phyloP scores from a whole-genome alignment of 2,329 filamentous ascomycete species.

The Tolypocladium capitatum region DNA sequence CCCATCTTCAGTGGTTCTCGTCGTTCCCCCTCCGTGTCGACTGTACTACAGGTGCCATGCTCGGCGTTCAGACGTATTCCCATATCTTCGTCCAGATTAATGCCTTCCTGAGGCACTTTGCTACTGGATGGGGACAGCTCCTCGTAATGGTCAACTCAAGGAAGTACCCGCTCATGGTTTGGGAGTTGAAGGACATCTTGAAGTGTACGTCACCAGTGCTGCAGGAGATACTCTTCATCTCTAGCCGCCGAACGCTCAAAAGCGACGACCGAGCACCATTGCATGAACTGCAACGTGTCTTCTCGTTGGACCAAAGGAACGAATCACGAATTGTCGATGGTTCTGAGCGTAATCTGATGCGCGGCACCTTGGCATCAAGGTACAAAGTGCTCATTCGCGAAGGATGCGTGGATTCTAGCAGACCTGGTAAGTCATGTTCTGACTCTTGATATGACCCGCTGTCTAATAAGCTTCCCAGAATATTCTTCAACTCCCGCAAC shows the following conservation, averaged over 20 bases:
- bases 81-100: constrained; percentile 3
- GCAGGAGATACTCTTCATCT: constrained; percentile 15
- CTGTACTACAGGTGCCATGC: background rate
- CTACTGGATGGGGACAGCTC: constrained; percentile 9
- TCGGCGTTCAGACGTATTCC: background rate
- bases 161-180: constrained; percentile 14
- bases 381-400: background rate
- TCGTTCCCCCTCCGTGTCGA: constrained; percentile 10
- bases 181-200: constrained; percentile 11
- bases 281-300: constrained; percentile 10
- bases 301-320: constrained; percentile 10
- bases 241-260: constrained; percentile 14
- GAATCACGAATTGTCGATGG: constrained; percentile 4
- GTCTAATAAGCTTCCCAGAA: background rate
- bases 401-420: background rate
- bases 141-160: constrained; percentile 6
- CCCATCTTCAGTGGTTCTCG: constrained; percentile 16
- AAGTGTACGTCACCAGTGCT: constrained; percentile 13
- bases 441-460: background rate
- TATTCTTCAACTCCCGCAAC: background rate
- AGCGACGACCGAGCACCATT: constrained; percentile 8
- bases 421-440: background rate
- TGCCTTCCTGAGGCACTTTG: constrained; percentile 12
- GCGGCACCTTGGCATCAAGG: background rate
- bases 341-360: background rate